Base-by-base conservation (phyloP, 2,329 filamentous ascomycete species). In the Escovopsis weberi region DNA sequence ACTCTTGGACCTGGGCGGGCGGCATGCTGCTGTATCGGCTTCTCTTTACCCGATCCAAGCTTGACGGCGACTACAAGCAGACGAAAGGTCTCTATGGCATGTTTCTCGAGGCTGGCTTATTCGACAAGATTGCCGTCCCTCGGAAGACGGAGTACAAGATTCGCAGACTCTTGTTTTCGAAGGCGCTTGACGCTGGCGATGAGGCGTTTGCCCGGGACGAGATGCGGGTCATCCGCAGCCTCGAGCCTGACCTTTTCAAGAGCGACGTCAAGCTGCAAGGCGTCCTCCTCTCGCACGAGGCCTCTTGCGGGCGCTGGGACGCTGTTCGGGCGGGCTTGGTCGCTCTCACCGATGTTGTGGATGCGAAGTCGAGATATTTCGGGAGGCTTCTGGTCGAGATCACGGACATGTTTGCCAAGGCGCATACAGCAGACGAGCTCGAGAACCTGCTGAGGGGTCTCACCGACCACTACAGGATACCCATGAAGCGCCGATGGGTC, bases 391-490 rank as follows among this genome's bases (percentile, higher is more conserved):
- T 61, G 11, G 45, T 48, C 2, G 52, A 48, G 42, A 43, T 65
- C 2, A 68, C 67, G 3, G 61, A 61, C 37, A 46, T 55, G 6
- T 59, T 58, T 33, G 51, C 50, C 12, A 50, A 56, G 38, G 36
- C 34, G 2, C 52, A 58, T 33, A 47, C 51, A 6, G 42, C 50
- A 1, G 44, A 50, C 8, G 50, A 60, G 26, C 47, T 58, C 10
- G 58, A 62, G 5, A 30, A 28, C 1, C 52, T 59, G n/a, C 47
- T 62, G 2, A 53, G 53, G 36, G 47, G 48, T 34, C 47, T 59
- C 19, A 50, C 54, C 15, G 40, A 47, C n/a, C 45, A 40, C 26
- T 55, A 56, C 34, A 40, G 40, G 6, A 53, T 63, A 48, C 45
- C 41, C 7, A 43, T 59, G 3, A 56, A 54, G 19, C 48, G 51